A percentile compares a stretch with the other conserved stretches of the same genome.
These are phyloP conservation scores for Podospora bellae-mahoneyi DNA, from an alignment of 495 filamentous ascomycete genomes.

Conservation along the genomic window DNA sequence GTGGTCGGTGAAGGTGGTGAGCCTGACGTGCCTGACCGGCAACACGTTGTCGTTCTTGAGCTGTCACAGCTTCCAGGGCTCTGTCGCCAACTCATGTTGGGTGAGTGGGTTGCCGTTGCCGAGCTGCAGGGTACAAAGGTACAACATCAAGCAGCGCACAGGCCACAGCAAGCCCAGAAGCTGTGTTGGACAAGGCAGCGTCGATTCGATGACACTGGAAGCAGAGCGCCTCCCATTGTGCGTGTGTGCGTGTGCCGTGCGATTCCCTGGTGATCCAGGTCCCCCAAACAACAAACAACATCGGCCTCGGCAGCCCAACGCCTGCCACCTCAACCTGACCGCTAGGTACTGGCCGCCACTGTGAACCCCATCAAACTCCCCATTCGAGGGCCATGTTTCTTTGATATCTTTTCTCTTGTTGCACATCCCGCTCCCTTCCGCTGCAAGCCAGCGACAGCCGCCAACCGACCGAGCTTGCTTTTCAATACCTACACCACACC, in stretches of 20 bases:
- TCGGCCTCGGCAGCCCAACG: slow-evolving; percentile 13
- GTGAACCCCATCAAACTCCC: background rate
- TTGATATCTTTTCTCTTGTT: slow-evolving; percentile 17
- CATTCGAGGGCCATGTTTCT: slow-evolving; percentile 20
- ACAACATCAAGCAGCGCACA: background rate
- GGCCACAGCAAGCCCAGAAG: background rate
- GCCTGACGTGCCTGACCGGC: background rate
- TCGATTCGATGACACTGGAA: slow-evolving; percentile 3
- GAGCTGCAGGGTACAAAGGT: slow-evolving; percentile 10
- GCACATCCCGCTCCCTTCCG: background rate
- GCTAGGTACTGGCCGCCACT: slow-evolving; percentile 13
- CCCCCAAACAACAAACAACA: slow-evolving; percentile 30
- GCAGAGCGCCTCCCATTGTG: background rate
- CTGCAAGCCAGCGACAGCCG: slow-evolving; percentile 14
- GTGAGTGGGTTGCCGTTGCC: slow-evolving; percentile 10
- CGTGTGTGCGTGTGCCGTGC: background rate
- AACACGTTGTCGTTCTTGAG: background rate
- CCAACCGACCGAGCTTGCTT: slow-evolving; percentile 2
- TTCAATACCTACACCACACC: background rate
- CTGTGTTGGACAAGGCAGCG: slow-evolving; percentile 4
- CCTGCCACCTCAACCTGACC: slow-evolving; percentile 14
- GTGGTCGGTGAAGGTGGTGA: background rate
- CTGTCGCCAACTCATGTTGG: slow-evolving; percentile 7
- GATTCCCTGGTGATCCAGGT: slow-evolving; percentile 8
- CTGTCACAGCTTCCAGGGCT: background rate